Percentiles rank a stretch among this genome's conserved stretches.
Evolutionary conservation across 768 basidiomycete genomes (phyloP).

Genomic region (Agaricus subrufescens): DNA sequence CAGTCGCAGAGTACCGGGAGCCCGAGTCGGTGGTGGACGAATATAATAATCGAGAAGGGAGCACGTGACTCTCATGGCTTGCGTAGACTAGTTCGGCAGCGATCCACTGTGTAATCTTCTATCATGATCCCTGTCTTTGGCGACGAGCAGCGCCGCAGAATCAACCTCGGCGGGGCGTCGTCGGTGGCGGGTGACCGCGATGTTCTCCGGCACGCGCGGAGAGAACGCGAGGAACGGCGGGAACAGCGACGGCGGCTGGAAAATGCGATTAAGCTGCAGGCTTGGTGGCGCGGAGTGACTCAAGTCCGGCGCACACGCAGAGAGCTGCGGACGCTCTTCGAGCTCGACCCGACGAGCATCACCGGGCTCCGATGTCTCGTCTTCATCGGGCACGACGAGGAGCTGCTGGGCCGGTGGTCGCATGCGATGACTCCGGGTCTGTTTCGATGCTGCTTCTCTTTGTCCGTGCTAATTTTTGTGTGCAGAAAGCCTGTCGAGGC

Average conservation of each 20-base stretch:
- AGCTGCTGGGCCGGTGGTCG: slow-evolving; percentile 38
- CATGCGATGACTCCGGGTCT: slow-evolving; percentile 17
- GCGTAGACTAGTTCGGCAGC: neutral
- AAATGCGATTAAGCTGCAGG: slow-evolving; percentile 57
- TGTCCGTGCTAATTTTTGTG: neutral
- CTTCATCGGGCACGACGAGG: slow-evolving; percentile 51
- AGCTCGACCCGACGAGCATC: slow-evolving; percentile 46
- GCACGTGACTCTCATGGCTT: slow-evolving; percentile 4
- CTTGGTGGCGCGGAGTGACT: slow-evolving; percentile 58
- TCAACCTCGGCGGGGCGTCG: slow-evolving; percentile 71
- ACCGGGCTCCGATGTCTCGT: slow-evolving; percentile 62
- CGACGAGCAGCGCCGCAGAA: slow-evolving; percentile 53
- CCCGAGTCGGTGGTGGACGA: slow-evolving; percentile 45
- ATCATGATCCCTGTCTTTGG: slow-evolving; percentile 40
- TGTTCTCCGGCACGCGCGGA: slow-evolving; percentile 61
- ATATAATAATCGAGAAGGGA: slow-evolving; percentile 12
- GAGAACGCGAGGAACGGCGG: slow-evolving; percentile 52
- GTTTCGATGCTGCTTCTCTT: neutral
- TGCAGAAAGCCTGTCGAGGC: slow-evolving; percentile 3
- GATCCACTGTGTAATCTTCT: neutral
- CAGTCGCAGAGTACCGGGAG: slow-evolving; percentile 35
- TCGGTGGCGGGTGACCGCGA: slow-evolving; percentile 45
- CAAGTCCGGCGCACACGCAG: slow-evolving; percentile 36
- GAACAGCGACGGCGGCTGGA: slow-evolving; percentile 53
- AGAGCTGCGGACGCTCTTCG: slow-evolving; percentile 46